phyloP scores from a whole-genome alignment of 805 yeast genomes.

The Metschnikowia lochheadii region DNA sequence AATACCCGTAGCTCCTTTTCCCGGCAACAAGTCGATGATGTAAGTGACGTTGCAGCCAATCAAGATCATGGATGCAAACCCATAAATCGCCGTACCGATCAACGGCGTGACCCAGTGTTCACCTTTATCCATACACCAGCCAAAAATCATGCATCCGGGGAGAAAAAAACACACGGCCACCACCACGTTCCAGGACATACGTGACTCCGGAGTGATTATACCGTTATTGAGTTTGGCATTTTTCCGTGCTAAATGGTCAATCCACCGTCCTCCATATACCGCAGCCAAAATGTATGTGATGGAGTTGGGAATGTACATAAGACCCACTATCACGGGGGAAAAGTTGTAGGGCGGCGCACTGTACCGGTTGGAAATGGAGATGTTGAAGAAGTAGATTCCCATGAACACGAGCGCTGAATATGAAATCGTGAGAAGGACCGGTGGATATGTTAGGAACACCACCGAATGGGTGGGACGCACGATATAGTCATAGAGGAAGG shows the following conservation, averaged over 20 bases:
- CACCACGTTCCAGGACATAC: conserved; percentile 71
- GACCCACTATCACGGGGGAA: conserved; percentile 60
- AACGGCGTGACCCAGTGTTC: conserved; percentile 76
- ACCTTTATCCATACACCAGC: conserved; percentile 72
- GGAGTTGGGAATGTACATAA: conserved; percentile 80
- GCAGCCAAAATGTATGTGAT: conserved; percentile 73
- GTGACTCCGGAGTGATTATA: conserved; percentile 65
- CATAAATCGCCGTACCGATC: conserved; percentile 77
- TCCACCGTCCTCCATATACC: conserved; percentile 77
- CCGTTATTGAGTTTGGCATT: conserved; percentile 60
- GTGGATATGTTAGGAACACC: conserved; percentile 62
- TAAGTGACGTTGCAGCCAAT: conserved; percentile 80
- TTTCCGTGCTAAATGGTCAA: conserved; percentile 53
- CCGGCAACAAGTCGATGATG: conserved; percentile 79
- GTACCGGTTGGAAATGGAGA: conserved; percentile 64
- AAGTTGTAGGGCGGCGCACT: conserved; percentile 67
- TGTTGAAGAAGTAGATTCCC: conserved; percentile 66
- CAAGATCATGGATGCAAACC: conserved; percentile 78
- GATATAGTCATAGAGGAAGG: conserved; percentile 43
- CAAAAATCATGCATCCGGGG: conserved; percentile 64
- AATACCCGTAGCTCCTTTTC: conserved; percentile 84
- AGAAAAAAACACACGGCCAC: conserved; percentile 62
- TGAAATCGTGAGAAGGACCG: conserved; percentile 60
- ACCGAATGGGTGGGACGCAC: conserved; percentile 61
- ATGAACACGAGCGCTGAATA: conserved; percentile 73